Conservation (phyloP, 139 green algal species). For the Penium margaritaceum region DNA sequence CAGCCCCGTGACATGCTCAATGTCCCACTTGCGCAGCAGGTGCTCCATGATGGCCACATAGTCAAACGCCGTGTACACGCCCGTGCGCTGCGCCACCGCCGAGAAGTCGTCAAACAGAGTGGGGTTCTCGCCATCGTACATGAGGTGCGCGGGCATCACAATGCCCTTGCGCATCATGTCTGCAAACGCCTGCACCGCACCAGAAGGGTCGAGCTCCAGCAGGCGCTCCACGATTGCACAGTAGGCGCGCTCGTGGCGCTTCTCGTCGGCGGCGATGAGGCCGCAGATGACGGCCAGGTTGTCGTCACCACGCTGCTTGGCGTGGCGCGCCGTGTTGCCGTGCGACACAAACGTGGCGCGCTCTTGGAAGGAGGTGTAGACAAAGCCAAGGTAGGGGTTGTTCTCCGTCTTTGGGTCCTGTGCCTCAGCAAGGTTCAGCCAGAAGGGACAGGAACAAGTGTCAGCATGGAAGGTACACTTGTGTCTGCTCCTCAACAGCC, state of each 20-base stretch:
- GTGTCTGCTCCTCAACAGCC: not conserved
- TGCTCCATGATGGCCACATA: conserved; percentile 93
- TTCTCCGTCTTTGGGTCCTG: conserved; percentile 75
- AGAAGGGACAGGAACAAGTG: not conserved
- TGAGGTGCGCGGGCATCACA: conserved; percentile 93
- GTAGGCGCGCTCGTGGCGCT: conserved; percentile 91
- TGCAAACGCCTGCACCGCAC: conserved; percentile 80
- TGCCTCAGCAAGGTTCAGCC: conserved; percentile 14
- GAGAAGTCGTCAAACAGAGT: conserved; percentile 75
- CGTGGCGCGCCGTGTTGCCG: conserved; percentile 85
- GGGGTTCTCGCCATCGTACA: conserved; percentile 82
- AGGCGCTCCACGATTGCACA: conserved; percentile 77
- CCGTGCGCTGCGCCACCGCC: conserved; percentile 76
- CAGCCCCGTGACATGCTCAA: conserved; percentile 56
- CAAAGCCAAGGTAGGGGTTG: conserved; percentile 96
- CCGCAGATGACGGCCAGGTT: conserved; percentile 81
- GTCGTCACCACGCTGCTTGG: conserved; percentile 78
- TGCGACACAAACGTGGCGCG: conserved; percentile 91
- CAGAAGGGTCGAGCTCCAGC: conserved; percentile 77
- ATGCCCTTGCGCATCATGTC: conserved; percentile 99
- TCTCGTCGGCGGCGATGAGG: conserved; percentile 86
- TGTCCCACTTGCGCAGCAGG: conserved; percentile 75
- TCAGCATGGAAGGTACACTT: not conserved
- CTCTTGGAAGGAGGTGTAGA: conserved; percentile 93
- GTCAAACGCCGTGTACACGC: conserved; percentile 70